These are phyloP conservation scores for Zymoseptoria passerinii DNA, from an alignment of 2,329 filamentous ascomycete species.

Conservation along the genomic window DNA sequence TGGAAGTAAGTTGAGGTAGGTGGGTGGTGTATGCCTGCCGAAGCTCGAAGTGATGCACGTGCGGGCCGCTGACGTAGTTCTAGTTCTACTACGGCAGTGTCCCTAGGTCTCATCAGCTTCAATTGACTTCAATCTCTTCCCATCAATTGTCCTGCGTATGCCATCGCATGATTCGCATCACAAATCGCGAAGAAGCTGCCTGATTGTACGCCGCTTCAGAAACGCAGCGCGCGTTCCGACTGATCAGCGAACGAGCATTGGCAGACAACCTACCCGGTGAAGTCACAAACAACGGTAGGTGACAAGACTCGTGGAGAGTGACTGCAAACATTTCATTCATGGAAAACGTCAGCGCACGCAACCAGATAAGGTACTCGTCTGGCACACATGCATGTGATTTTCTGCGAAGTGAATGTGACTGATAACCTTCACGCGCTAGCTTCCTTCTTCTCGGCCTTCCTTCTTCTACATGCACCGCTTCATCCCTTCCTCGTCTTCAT, in stretches of 20 bases:
- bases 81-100: too few species aligned
- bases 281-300: neutral
- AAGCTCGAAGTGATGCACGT: neutral
- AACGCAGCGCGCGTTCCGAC: neutral
- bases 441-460: neutral
- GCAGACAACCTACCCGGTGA: neutral
- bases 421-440: neutral
- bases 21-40: too few species aligned
- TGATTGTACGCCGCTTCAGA: neutral
- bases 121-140: neutral
- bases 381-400: neutral
- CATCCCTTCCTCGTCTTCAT: neutral
- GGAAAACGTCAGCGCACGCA: neutral
- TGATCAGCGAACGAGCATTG: neutral
- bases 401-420: neutral
- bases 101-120: too few species aligned
- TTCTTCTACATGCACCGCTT: neutral
- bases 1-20: too few species aligned
- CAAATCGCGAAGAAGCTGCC: neutral
- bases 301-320: neutral
- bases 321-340: neutral
- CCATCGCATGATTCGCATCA: neutral
- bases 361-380: neutral
- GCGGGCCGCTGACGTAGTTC: neutral
- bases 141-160: neutral